Base-by-base conservation (phyloP, 2,329 filamentous ascomycete species). In the Exutisphaerella laricina region DNA sequence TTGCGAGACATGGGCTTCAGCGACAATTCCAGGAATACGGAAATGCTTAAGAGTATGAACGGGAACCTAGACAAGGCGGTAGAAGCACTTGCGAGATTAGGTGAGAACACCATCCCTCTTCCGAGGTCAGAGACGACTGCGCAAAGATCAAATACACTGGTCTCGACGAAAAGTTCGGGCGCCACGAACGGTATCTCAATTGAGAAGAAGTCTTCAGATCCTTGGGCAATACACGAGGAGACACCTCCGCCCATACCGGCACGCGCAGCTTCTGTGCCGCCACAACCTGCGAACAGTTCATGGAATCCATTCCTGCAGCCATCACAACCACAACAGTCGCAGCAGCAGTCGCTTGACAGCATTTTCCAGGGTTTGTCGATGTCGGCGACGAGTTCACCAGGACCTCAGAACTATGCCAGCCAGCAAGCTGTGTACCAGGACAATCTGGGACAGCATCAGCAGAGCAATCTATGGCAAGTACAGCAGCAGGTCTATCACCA, bases 1-100 rank as follows among this genome's bases (percentile, higher is more conserved):
- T 69, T 98, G 44, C 78, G 81, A 42, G 88, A 96, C 43, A 94
- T 97, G 88, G 92, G 92, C 0, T 98, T 98, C 58, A 72, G 70
- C 3, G 88, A 98, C 60, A 80, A 84, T 30, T 85, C 84, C 55
- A 79, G 85, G 46, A 97, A 96, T 59, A 74, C 79, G 4, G 80
- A 84, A 39, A 80, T 96, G 18, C 69, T 98, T 13, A 89, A 88
- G 61, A 84, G 85, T 3, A 75, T 94, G 21, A 82, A 84, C 58
- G 89, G 90, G 3, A 89, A 92, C 59, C 61, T 98, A 45, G 88
- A 96, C 55, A 84, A 80, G 63, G 81, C 90, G 0, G 80, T 97
- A 32, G 90, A 97, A 64, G 79, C 87, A 13, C 67, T 98, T 58
- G 79, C 92, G 43, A 78, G 88, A 53, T 68, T 96, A 28, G 90